Evolutionary conservation across 345 rosid species (phyloP), one percentile per base, ranked within the genome.

Genomic region (Acer campestre): DNA sequence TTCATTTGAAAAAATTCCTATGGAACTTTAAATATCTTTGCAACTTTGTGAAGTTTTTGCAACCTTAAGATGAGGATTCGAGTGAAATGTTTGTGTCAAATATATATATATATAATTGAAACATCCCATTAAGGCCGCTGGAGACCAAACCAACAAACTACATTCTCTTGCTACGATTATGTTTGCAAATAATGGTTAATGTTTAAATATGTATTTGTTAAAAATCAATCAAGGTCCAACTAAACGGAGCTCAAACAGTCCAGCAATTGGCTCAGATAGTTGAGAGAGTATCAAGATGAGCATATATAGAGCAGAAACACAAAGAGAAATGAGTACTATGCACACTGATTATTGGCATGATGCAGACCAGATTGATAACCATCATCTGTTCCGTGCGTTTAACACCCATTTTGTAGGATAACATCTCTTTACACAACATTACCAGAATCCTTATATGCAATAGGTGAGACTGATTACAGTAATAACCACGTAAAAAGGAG

Each of bases 341-440:
- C 10, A 59, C 27, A 59, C 3, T 18, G 27, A 9, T n/a, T n/a
- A 59, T 42, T 18, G 12, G 16, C 23, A 67, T 8, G 11, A 51
- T 70, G 44, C 75, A 71, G 3, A 31, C 16, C 64, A 0, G 51
- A 56, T 29, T 29, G 53, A 27, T 49, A 29, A 6, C 13, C 12
- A 46, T 42, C 66, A 11, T 49, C 48, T 4, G 18, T 48, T 61
- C 35, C 44, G 64, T 18, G 29, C 48, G 25, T 63, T 63, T 74
- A 17, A 48, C 25, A 66, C 53, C 61, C 16, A 70, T 74, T 74
- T 42, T 78, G 72, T 56, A 14, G 69, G 53, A 68, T 70, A 22
- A 79, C 66, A 71, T 56, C 70, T 79, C 76, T 83, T 81, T 79
- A 79, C 72, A 85, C 80, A 80, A 78, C 82, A 68, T 75, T 48